These are phyloP conservation scores for Capronia americana DNA, from an alignment of 2,329 filamentous ascomycete genomes.

Conservation along the genomic window DNA sequence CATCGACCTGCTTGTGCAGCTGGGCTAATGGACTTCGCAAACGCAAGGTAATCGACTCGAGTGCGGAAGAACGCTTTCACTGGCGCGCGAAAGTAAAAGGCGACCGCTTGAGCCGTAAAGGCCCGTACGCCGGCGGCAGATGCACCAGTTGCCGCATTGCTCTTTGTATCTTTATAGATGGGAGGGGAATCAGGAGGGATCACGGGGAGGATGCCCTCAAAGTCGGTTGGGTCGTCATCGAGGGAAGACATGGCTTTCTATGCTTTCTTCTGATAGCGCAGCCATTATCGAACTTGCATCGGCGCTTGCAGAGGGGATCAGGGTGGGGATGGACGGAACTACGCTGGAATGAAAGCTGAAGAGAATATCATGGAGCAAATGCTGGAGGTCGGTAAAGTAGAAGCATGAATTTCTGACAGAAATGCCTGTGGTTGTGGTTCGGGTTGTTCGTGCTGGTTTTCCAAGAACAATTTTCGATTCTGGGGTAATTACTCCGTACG, in stretches of 20 bases:
- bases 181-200: slow-evolving; percentile 36
- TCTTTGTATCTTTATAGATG: slow-evolving; percentile 56
- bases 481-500: neutral
- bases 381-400: neutral
- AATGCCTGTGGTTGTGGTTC: no score
- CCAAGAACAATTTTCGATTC: no score
- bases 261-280: slow-evolving; percentile 3
- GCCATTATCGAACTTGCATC: slow-evolving; percentile 25
- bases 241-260: slow-evolving; percentile 34
- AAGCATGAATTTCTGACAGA: no score
- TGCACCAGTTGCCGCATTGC: slow-evolving; percentile 72
- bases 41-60: slow-evolving; percentile 79
- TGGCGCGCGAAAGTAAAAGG: slow-evolving; percentile 90
- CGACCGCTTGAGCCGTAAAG: slow-evolving; percentile 79
- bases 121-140: slow-evolving; percentile 85
- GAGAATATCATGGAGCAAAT: neutral
- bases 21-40: slow-evolving; percentile 68
- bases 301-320: neutral
- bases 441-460: no score
- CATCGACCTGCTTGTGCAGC: slow-evolving; percentile 53
- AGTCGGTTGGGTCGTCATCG: slow-evolving; percentile 38
- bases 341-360: neutral
- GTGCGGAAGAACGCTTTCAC: slow-evolving; percentile 93
- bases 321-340: neutral
- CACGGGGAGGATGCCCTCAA: slow-evolving; percentile 36